phyloP scores from a whole-genome alignment of 2,329 filamentous ascomycete species.

The Botrytis byssoidea region DNA sequence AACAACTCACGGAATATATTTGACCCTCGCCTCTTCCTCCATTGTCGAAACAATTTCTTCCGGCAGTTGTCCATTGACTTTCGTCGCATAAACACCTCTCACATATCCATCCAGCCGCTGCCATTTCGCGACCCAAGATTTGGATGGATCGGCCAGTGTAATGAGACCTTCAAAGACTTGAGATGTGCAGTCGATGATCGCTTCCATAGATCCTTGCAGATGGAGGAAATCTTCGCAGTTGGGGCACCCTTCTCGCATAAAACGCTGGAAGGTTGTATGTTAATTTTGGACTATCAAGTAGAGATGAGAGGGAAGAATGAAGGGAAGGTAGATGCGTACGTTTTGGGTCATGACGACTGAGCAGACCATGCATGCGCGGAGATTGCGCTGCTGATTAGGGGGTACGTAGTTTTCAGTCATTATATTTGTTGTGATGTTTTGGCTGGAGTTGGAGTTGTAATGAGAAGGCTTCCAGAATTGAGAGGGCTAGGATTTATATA shows the following conservation, averaged over 20 bases:
- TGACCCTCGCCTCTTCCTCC: conserved; percentile 62
- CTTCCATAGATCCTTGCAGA: conserved; percentile 73
- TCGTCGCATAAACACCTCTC: conserved; percentile 86
- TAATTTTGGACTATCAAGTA: conserved; percentile 18
- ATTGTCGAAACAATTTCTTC: conserved; percentile 61
- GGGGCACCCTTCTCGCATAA: conserved; percentile 83
- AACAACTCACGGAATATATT: conserved; percentile 62
- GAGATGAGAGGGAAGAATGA: conserved; percentile 3
- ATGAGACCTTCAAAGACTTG: conserved; percentile 95
- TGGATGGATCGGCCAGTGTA: conserved; percentile 74
- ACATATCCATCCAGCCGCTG: conserved; percentile 88
- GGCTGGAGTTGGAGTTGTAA: not conserved
- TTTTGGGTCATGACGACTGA: conserved; percentile 83
- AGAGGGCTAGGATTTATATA: not conserved
- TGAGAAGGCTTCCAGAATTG: not conserved
- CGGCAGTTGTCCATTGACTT: conserved; percentile 80
- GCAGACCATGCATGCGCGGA: conserved; percentile 98
- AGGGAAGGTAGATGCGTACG: conserved; percentile 46
- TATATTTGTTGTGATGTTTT: not conserved
- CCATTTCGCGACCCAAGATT: conserved; percentile 96
- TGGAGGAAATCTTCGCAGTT: conserved; percentile 95
- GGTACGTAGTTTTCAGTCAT: conserved; percentile 64
- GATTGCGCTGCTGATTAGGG: conserved; percentile 74
- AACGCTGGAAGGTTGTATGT: conserved; percentile 58
- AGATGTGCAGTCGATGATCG: conserved; percentile 89